Base-by-base conservation (phyloP, 2,329 filamentous ascomycete species). In the Onygenales sp. region DNA sequence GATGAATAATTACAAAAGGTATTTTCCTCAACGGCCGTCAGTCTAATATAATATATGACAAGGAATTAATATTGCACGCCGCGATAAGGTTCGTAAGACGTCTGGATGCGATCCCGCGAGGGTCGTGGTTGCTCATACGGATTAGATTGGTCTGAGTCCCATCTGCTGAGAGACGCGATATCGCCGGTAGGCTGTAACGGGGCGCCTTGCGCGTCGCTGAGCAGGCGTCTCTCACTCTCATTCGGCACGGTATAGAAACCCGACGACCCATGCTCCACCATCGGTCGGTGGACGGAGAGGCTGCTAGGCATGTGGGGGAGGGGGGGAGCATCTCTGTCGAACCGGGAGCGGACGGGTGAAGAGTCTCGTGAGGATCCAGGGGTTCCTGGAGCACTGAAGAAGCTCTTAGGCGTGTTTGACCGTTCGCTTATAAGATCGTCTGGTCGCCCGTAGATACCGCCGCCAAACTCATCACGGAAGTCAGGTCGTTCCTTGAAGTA, bases 401-500 rank as follows among this genome's bases (percentile, higher is more conserved):
- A 57, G 48, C 64, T 69, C 42, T 65, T 64, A 1, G 72, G 72
- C 2, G 74, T 75, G 3, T 70, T 67, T 9, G 71, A 73, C 14
- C 73, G 68, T 52, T 75, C 72, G 13, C 67, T 70, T 47, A 76
- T 72, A 17, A 74, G 58, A 57, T 76, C 74, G 9, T 73, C 71
- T 7, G 72, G 68, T 6, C 70, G 64, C 48, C 73, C 72, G 54
- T 75, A 74, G 53, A 76, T 71, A 21, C 86, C 87, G 5, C 87
- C 90, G n/a, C 89, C 89, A 59, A 90, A 86, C 52, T 93, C 88
- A 9, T 90, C 85, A 1, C 84, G 83, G 70, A 97, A 96, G 61
- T 96, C 92, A 2, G 87, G 81, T 1, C 89, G 80, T 68, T 95
- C 86, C 71, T 95, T 96, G 77, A 85, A 97, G 71, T 89, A 92